These are phyloP conservation scores for Crucihimalaya himalaica DNA, from an alignment of 345 rosid genomes.

Conservation along the genomic window DNA sequence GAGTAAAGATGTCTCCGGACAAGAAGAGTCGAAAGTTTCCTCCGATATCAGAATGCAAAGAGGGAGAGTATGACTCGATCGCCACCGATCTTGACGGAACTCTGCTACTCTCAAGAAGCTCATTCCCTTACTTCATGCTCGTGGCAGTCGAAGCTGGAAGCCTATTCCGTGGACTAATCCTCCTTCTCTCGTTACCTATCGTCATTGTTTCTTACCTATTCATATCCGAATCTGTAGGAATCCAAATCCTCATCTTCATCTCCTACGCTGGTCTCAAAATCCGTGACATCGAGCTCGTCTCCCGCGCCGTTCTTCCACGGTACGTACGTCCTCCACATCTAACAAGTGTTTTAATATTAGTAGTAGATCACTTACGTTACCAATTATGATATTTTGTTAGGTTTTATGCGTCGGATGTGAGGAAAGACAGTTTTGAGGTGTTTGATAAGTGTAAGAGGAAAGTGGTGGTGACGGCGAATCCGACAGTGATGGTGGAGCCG, in stretches of 20 bases:
- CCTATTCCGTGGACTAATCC: slow-evolving; percentile 74
- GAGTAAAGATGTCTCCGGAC: slow-evolving; percentile 40
- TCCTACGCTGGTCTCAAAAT: slow-evolving; percentile 79
- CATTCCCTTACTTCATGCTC: slow-evolving; percentile 91
- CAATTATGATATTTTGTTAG: slow-evolving; percentile 43
- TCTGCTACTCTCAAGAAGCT: slow-evolving; percentile 72
- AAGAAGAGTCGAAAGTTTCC: slow-evolving; percentile 47
- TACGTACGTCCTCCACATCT: slow-evolving; percentile 38
- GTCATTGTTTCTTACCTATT: slow-evolving; percentile 68
- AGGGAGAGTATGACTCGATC: slow-evolving; percentile 54
- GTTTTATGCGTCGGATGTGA: slow-evolving; percentile 89
- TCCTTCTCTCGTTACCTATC: slow-evolving; percentile 73
- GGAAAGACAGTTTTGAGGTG: slow-evolving; percentile 78
- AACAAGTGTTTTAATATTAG: not conserved
- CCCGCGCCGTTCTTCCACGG: slow-evolving; percentile 93
- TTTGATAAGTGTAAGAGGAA: slow-evolving; percentile 82
- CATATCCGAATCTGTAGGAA: slow-evolving; percentile 82
- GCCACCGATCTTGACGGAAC: slow-evolving; percentile 98
- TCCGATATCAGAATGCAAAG: slow-evolving; percentile 52
- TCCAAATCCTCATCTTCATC: slow-evolving; percentile 85
- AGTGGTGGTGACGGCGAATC: slow-evolving; percentile 96
- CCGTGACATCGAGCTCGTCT: slow-evolving; percentile 85
- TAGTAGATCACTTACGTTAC: not conserved
- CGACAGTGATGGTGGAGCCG: slow-evolving; percentile 87
- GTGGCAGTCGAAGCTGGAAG: slow-evolving; percentile 92